Conservation (phyloP, 1,284 basidiomycete genomes). For the Apiotrichum brassicae region DNA sequence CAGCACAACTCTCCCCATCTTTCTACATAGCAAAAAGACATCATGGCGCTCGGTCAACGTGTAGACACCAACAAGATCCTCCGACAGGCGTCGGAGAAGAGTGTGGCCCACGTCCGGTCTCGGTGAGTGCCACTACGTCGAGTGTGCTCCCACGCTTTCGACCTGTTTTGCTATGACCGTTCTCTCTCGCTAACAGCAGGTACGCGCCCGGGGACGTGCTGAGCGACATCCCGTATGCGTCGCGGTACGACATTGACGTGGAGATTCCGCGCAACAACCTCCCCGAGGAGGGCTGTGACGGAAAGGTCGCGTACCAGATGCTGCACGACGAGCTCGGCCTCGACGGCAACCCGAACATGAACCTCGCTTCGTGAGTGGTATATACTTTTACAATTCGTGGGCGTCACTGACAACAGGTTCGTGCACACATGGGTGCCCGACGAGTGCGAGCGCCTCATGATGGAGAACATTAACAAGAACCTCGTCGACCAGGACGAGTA, state of each 20-base stretch:
- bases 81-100: slow-evolving; percentile 2
- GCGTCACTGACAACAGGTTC: slow-evolving; percentile 52
- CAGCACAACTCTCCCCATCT: no score
- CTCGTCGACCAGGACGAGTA: slow-evolving; percentile 90
- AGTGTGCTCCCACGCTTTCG: not conserved
- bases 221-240: slow-evolving; percentile 37
- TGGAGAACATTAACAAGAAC: slow-evolving; percentile 82
- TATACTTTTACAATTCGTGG: no score
- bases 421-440: slow-evolving; percentile 65
- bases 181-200: not conserved
- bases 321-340: slow-evolving; percentile 77
- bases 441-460: slow-evolving; percentile 63
- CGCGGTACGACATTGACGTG: slow-evolving; percentile 36
- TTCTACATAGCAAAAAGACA: no score
- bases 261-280: slow-evolving; percentile 46
- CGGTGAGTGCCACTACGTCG: not conserved
- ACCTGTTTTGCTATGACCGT: not conserved
- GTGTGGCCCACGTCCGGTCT: not conserved
- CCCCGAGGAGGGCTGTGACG: slow-evolving; percentile 44
- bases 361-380: slow-evolving; percentile 58
- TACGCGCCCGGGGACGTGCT: slow-evolving; percentile 19
- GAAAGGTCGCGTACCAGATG: slow-evolving; percentile 61
- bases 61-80: slow-evolving; percentile 45
- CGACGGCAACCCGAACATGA: slow-evolving; percentile 70
- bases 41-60: slow-evolving; percentile 20